Evolutionary conservation across 495 filamentous ascomycete genomes (phyloP).

Genomic region (Bacidia gigantensis): DNA sequence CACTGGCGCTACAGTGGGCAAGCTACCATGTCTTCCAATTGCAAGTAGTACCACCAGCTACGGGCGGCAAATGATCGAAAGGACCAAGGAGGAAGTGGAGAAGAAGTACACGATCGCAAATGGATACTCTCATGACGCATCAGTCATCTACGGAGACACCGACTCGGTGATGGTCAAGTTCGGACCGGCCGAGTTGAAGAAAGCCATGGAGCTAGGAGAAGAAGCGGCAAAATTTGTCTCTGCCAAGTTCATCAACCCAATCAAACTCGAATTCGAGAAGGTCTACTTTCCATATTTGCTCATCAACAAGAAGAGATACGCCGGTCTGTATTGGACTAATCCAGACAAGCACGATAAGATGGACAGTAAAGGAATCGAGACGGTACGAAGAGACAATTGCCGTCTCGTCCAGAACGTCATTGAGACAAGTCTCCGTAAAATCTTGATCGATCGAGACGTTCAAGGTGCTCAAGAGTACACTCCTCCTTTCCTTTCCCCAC

Average conservation of each 20-base stretch:
- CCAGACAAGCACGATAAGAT: constrained; percentile 96
- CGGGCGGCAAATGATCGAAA: constrained; percentile 97
- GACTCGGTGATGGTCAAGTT: constrained; percentile 99
- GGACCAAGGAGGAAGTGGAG: constrained; percentile 88
- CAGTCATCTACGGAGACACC: constrained; percentile 97
- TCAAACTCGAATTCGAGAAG: constrained; percentile 99
- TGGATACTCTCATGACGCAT: constrained; percentile 82
- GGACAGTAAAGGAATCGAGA: constrained; percentile 99
- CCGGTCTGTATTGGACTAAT: constrained; percentile 92
- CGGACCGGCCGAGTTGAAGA: constrained; percentile 65
- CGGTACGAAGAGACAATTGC: constrained; percentile 93
- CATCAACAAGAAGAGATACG: constrained; percentile 99
- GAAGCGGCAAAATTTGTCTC: constrained; percentile 83
- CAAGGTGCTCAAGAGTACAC: constrained; percentile 85
- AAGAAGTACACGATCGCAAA: constrained; percentile 77
- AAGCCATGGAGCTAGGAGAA: constrained; percentile 86
- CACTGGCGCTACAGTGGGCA: constrained; percentile 90
- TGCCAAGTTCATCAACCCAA: constrained; percentile 81
- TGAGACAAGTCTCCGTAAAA: constrained; percentile 88
- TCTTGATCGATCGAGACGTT: constrained; percentile 84
- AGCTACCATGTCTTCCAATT: constrained; percentile 87
- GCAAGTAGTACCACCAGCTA: constrained; percentile 93
- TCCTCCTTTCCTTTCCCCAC: neutral
- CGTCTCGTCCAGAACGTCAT: constrained; percentile 91
- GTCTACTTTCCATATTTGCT: constrained; percentile 97